These are phyloP conservation scores for Croton laevigatus DNA, from an alignment of 441 rosid genomes.

Conservation along the genomic window DNA sequence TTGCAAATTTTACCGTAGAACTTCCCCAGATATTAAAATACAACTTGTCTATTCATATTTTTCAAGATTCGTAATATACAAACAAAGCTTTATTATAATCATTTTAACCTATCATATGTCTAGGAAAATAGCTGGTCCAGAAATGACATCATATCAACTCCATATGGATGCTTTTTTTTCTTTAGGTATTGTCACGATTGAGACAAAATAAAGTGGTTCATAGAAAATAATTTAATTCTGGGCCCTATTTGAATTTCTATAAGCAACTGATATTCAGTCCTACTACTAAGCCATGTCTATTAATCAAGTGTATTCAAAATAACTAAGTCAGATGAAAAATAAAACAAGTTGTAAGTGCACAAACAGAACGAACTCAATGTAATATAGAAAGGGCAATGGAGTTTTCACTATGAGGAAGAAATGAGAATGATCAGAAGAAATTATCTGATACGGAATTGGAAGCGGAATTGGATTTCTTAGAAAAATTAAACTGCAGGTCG, in stretches of 20 bases:
- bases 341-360: background rate
- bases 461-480: too few relatives aligned
- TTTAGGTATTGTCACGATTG: background rate
- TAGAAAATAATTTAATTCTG: background rate
- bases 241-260: background rate
- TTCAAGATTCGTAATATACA: too few relatives aligned
- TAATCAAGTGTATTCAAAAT: background rate
- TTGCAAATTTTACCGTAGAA: too few relatives aligned
- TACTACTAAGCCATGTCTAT: background rate
- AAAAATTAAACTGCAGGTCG: too few relatives aligned
- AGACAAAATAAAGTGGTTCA: too few relatives aligned
- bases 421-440: background rate
- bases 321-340: background rate
- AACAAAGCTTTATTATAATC: background rate
- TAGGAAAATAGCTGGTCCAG: background rate
- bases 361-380: background rate
- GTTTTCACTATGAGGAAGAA: background rate
- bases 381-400: background rate
- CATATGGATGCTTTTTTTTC: too few relatives aligned
- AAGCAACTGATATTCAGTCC: background rate
- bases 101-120: too few relatives aligned
- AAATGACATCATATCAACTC: background rate
- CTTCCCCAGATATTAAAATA: too few relatives aligned
- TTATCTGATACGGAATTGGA: too few relatives aligned
- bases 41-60: too few relatives aligned